Percentiles rank a stretch among this genome's conserved stretches.
Conservation (phyloP, 2,329 filamentous ascomycete species). For the Aspergillus brunneoviolaceus region DNA sequence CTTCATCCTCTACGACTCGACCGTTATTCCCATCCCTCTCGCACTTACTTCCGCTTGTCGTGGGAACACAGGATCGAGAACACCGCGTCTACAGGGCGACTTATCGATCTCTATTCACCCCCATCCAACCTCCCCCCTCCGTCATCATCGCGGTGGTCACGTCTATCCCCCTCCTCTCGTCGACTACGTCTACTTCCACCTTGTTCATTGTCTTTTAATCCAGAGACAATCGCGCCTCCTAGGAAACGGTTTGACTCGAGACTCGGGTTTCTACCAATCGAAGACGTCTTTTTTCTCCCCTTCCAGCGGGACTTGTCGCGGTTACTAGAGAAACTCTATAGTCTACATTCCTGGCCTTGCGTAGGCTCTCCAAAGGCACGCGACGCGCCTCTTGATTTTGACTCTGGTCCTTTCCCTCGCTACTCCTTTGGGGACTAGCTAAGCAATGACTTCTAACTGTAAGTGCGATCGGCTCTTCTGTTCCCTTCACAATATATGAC, state of each 20-base stretch:
- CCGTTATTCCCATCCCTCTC: neutral
- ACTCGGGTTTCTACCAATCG: slow-evolving; percentile 5
- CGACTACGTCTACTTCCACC: slow-evolving; percentile 7
- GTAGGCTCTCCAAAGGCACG: slow-evolving; percentile 35
- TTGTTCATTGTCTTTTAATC: slow-evolving; percentile 14
- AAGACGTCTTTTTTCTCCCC: slow-evolving; percentile 1
- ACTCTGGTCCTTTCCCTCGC: slow-evolving; percentile 15
- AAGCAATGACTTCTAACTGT: slow-evolving; percentile 38
- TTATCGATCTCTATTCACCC: slow-evolving; percentile 11
- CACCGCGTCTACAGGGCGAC: slow-evolving; percentile 19
- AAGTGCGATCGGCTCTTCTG: slow-evolving; percentile 34
- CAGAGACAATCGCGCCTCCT: slow-evolving; percentile 24
- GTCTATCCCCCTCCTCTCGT: slow-evolving; percentile 3
- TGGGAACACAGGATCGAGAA: slow-evolving; percentile 12
- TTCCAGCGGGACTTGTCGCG: slow-evolving; percentile 18
- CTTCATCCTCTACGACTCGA: slow-evolving; percentile 1
- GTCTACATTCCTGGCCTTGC: slow-evolving; percentile 45
- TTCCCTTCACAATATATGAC: slow-evolving; percentile 29
- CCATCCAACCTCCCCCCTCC: slow-evolving; percentile 2
- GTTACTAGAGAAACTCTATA: slow-evolving; percentile 40
- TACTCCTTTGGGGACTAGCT: slow-evolving; percentile 27
- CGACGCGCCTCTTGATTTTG: slow-evolving; percentile 34
- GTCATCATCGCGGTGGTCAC: slow-evolving; percentile 9
- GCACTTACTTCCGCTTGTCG: slow-evolving; percentile 5
- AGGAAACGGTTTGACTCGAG: slow-evolving; percentile 14